Evolutionary conservation across 208 protist species (phyloP), one percentile per base, ranked within the genome.

Genomic region (Crithidia thermophila): DNA sequence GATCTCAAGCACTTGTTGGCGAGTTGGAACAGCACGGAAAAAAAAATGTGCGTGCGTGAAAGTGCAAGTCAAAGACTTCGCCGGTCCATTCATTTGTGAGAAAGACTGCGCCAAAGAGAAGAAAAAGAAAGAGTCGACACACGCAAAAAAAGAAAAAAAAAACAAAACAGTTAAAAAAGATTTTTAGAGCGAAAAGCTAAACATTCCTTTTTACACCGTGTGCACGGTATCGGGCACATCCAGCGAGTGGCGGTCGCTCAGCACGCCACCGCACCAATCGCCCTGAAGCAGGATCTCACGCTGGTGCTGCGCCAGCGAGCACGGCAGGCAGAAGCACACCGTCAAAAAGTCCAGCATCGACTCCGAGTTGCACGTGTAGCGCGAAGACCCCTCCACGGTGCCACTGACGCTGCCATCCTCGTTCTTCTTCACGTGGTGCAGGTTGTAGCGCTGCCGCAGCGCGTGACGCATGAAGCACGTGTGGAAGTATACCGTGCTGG

Each of bases 221-320:
- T 64, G 49, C 20, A 67, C 59, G 18, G 36, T 47, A 7, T 14
- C n/a, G 4, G 68, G 57, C 9, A 20, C n/a, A 3, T 39, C 27
- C 40, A 79, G 30, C 28, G 73, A 28, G 34, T 58, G 27, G 21
- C 46, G 52, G 23, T 56, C n/a, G 61, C 55, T 72, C 21, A 77
- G 56, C 30, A 77, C 50, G 20, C 64, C 52, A 16, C 64, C 72
- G 33, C 62, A 58, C 57, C 64, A 77, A 10, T 77, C 63, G 14
- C 64, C 72, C 11, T 56, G 62, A 16, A 20, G 34, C 9, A 60
- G 8, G 30, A 77, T 67, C 58, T 67, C 64, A 23, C 64, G 72
- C 23, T 77, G 72, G 21, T 77, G 72, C 62, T 77, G 72, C 4
- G 63, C 56, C 5, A 72, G 21, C 23, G 33, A 37, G 31, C 71